Evolutionary conservation across 169 alveolate genomes (phyloP).

Genomic region (Eimeria sp.): DNA sequence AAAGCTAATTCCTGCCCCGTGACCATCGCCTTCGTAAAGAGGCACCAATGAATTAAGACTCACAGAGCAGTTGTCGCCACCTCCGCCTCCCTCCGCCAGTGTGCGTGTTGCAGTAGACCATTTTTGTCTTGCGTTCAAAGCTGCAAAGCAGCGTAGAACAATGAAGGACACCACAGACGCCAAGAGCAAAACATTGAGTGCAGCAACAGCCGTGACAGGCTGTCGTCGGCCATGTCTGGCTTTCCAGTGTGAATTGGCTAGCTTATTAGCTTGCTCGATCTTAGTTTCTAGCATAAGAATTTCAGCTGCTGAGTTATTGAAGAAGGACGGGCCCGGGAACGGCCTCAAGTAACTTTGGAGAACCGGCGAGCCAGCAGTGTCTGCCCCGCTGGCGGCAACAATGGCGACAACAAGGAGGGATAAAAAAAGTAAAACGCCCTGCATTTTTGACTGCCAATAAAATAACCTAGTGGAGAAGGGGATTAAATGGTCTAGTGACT

Average conservation of each 20-base stretch:
- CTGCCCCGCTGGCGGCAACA: not conserved
- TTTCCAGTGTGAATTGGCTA: not conserved
- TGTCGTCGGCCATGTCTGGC: not conserved
- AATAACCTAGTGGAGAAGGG: not conserved
- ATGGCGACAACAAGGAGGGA: not conserved
- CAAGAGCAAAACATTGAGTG: not conserved
- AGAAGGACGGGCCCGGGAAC: not conserved
- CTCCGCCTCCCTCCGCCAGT: conserved; percentile 17
- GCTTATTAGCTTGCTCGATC: not conserved
- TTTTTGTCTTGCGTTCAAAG: not conserved
- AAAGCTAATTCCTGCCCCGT: no score
- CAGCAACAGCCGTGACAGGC: not conserved
- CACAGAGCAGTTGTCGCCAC: not conserved
- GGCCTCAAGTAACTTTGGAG: not conserved
- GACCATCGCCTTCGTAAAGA: not conserved
- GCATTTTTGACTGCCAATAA: not conserved
- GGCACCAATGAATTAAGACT: not conserved
- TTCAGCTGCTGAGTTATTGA: not conserved
- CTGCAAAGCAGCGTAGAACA: not conserved
- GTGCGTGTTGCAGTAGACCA: not conserved
- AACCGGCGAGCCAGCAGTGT: not conserved
- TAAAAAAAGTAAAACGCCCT: not conserved
- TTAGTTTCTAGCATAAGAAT: not conserved
- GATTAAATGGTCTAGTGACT: not conserved
- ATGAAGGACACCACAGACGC: not conserved